These are phyloP conservation scores for Glycyrrhiza uralensis DNA, from an alignment of 306 rosid species.

Conservation along the genomic window DNA sequence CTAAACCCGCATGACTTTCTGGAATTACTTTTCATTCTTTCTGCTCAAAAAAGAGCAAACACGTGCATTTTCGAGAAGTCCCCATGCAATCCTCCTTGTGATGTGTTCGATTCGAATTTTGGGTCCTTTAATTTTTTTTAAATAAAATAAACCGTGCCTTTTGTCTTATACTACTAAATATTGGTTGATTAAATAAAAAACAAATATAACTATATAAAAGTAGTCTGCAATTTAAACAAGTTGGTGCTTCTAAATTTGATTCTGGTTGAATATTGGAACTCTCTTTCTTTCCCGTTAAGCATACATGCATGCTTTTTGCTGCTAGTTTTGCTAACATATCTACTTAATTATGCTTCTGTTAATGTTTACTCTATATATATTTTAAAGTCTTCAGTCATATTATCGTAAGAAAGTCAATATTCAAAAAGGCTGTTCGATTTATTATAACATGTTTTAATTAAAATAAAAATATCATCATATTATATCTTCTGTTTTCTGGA, in stretches of 20 bases:
- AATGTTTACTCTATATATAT: not conserved
- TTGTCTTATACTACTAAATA: not conserved
- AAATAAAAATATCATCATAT: no score
- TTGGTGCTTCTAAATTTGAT: conserved; percentile 7
- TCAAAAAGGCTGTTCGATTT: not conserved
- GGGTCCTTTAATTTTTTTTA: not conserved
- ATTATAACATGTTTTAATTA: no score
- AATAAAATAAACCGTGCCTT: not conserved
- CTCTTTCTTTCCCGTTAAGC: not conserved
- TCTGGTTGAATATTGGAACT: not conserved
- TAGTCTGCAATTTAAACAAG: not conserved
- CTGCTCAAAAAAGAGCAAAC: not conserved
- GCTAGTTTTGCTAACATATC: conserved; percentile 6
- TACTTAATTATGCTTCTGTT: no score
- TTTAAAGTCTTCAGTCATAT: not conserved
- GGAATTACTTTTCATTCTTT: not conserved
- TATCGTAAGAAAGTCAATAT: not conserved
- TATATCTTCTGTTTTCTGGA: no score
- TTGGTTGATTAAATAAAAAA: not conserved
- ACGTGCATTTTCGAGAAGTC: not conserved
- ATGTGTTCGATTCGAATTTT: conserved; percentile 13
- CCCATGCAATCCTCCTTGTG: not conserved
- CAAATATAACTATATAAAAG: not conserved
- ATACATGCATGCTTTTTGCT: conserved; percentile 28
- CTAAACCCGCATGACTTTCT: not conserved